Evolutionary conservation across 2,329 filamentous ascomycete species (phyloP).

Genomic region (Penicillium sp.): DNA sequence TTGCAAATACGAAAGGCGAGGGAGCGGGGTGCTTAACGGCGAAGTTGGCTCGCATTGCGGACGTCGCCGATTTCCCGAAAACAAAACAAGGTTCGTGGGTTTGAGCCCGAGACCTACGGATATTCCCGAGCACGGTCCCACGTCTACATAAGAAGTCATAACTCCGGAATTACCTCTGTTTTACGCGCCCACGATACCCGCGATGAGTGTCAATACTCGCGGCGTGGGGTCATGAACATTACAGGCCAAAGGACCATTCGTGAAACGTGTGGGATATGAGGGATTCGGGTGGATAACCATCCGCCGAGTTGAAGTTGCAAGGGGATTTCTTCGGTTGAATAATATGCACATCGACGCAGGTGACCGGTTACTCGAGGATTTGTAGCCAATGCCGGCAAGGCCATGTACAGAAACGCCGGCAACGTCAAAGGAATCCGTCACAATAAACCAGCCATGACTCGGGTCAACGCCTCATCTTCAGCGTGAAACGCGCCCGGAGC

Average conservation of each 20-base stretch:
- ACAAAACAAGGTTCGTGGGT: neutral
- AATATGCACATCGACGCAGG: neutral
- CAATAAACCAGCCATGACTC: constrained; percentile 35
- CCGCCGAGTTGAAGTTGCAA: neutral
- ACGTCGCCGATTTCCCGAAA: neutral
- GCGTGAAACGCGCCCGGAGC: constrained; percentile 31
- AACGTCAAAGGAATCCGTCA: constrained; percentile 8
- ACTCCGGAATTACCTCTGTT: neutral
- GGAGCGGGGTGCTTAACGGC: neutral
- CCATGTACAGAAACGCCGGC: neutral
- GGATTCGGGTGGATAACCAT: constrained; percentile 3
- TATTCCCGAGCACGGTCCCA: neutral
- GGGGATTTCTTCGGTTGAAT: constrained; percentile 2
- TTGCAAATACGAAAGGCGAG: neutral
- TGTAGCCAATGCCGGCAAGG: neutral
- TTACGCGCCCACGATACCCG: too few relatives aligned
- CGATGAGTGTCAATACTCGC: too few relatives aligned
- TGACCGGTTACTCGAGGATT: neutral
- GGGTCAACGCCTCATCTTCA: constrained; percentile 36
- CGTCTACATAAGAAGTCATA: neutral
- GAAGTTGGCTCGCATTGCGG: neutral
- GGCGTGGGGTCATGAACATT: too few relatives aligned
- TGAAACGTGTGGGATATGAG: neutral
- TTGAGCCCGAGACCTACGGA: neutral
- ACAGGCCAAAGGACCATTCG: too few relatives aligned